Evolutionary conservation across 371 early-diverging fungal genomes (phyloP).

Genomic region (Rhizopus stolonifer): DNA sequence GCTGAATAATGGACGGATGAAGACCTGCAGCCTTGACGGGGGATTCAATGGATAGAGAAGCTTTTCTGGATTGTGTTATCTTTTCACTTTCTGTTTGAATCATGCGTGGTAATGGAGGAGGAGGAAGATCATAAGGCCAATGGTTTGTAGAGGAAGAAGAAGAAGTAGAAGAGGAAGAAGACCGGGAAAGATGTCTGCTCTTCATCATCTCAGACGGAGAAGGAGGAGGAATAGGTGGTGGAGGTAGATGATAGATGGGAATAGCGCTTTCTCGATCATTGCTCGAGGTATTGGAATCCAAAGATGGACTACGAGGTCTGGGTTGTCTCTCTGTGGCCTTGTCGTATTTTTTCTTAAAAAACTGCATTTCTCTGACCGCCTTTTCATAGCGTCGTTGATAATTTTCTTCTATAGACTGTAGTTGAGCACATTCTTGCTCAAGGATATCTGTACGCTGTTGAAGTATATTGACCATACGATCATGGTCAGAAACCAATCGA

Average conservation of each 20-base stretch:
- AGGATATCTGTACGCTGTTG: conserved; percentile 36
- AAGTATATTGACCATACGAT: conserved; percentile 29
- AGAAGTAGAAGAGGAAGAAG: conserved; percentile 14
- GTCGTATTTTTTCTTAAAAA: conserved; percentile 43
- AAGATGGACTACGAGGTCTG: conserved; percentile 28
- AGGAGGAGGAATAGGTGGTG: conserved; percentile 10
- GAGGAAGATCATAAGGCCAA: conserved; percentile 10
- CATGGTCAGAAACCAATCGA: conserved; percentile 30
- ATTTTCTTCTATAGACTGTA: conserved; percentile 17
- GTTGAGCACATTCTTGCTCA: conserved; percentile 35
- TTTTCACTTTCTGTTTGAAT: conserved; percentile 15
- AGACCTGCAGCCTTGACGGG: conserved; percentile 11
- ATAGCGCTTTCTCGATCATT: not conserved
- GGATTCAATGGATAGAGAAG: conserved; percentile 23
- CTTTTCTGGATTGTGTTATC: conserved; percentile 12
- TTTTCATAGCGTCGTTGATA: conserved; percentile 44
- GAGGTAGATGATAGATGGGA: conserved; percentile 7
- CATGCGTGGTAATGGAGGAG: not conserved
- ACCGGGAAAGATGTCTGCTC: conserved; percentile 12
- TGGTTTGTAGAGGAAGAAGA: conserved; percentile 22
- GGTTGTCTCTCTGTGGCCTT: conserved; percentile 14
- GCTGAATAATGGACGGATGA: conserved; percentile 30
- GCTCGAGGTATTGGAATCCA: conserved; percentile 21
- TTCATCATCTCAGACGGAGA: conserved; percentile 8
- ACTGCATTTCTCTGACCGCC: conserved; percentile 52